phyloP scores from a whole-genome alignment of 176 grass and related monocot species.

The barley (Hordeum vulgare) region DNA sequence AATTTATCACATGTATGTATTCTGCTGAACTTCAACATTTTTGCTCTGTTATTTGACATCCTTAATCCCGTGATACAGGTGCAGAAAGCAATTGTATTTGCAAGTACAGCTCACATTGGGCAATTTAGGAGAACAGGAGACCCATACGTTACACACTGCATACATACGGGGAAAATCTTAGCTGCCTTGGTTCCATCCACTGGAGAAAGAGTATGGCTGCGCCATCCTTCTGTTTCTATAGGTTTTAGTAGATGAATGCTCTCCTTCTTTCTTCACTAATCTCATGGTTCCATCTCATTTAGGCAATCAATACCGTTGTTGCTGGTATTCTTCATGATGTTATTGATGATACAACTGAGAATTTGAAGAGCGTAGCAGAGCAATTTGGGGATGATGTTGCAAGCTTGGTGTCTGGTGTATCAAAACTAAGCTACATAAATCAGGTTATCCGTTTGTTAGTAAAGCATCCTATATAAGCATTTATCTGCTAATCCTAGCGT shows the following conservation, averaged over 20 bases:
- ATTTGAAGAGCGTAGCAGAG: slow-evolving; percentile 62
- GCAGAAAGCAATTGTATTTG: slow-evolving; percentile 82
- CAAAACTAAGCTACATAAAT: slow-evolving; percentile 98
- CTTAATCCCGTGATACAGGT: slow-evolving; percentile 40
- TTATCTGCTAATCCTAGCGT: slow-evolving; percentile 4
- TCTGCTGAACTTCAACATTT: slow-evolving; percentile 12
- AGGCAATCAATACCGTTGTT: slow-evolving; percentile 92
- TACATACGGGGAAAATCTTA: slow-evolving; percentile 93
- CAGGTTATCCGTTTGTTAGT: slow-evolving; percentile 53
- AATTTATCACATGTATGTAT: background rate
- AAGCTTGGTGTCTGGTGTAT: slow-evolving; percentile 77
- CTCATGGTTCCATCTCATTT: slow-evolving; percentile 5
- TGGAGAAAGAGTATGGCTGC: slow-evolving; percentile 65
- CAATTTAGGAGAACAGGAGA: slow-evolving; percentile 95
- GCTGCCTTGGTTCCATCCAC: slow-evolving; percentile 81
- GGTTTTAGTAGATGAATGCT: slow-evolving; percentile 4
- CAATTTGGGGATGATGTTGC: slow-evolving; percentile 90
- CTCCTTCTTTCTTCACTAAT: slow-evolving; percentile 24
- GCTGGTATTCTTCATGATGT: slow-evolving; percentile 97
- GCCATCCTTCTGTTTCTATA: slow-evolving; percentile 7
- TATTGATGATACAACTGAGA: slow-evolving; percentile 84
- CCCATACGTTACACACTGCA: slow-evolving; percentile 93
- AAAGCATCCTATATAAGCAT: slow-evolving; percentile 1
- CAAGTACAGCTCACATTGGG: slow-evolving; percentile 66
- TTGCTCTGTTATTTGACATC: background rate